Conservation (phyloP, 1,284 basidiomycete species). For the Anthracocystis panici-leucophaei region DNA sequence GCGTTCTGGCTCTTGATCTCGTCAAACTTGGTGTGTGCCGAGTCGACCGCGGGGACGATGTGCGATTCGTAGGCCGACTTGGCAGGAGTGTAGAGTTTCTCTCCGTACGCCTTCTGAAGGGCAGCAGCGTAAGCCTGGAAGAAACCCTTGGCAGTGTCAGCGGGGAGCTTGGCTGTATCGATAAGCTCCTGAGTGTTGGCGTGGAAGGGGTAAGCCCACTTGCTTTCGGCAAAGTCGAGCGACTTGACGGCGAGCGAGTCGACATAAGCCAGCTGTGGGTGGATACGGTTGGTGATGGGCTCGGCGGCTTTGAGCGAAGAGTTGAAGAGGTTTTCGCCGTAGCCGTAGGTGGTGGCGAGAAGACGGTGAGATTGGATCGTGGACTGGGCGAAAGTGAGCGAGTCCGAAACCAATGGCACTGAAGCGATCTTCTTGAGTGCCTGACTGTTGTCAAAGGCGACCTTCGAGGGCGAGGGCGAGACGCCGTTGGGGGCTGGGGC, state of each 20-base stretch:
- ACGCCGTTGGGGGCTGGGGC: conserved; percentile 43
- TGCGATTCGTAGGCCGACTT: conserved; percentile 59
- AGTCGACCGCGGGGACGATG: conserved; percentile 52
- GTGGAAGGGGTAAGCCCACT: conserved; percentile 67
- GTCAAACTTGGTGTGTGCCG: conserved; percentile 59
- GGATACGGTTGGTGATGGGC: conserved; percentile 60
- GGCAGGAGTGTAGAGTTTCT: conserved; percentile 58
- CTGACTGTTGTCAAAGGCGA: conserved; percentile 51
- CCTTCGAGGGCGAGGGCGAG: conserved; percentile 41
- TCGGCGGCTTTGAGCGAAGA: conserved; percentile 54
- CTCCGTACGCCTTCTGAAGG: conserved; percentile 59
- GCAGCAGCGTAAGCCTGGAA: conserved; percentile 53
- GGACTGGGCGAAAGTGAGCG: conserved; percentile 57
- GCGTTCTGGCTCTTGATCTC: conserved; percentile 67
- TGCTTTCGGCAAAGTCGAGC: conserved; percentile 65
- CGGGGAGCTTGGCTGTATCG: conserved; percentile 53
- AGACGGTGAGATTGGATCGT: conserved; percentile 61
- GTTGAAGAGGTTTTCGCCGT: conserved; percentile 57
- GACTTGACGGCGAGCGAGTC: conserved; percentile 62
- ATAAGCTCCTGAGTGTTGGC: conserved; percentile 61
- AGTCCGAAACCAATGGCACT: conserved; percentile 63
- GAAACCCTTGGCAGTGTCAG: conserved; percentile 52
- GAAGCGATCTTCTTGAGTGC: conserved; percentile 56
- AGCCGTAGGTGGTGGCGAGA: conserved; percentile 57
- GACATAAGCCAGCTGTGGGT: conserved; percentile 62